Evolutionary conservation across 1,284 basidiomycete species (phyloP).

Genomic region (Ustilago bromivora): DNA sequence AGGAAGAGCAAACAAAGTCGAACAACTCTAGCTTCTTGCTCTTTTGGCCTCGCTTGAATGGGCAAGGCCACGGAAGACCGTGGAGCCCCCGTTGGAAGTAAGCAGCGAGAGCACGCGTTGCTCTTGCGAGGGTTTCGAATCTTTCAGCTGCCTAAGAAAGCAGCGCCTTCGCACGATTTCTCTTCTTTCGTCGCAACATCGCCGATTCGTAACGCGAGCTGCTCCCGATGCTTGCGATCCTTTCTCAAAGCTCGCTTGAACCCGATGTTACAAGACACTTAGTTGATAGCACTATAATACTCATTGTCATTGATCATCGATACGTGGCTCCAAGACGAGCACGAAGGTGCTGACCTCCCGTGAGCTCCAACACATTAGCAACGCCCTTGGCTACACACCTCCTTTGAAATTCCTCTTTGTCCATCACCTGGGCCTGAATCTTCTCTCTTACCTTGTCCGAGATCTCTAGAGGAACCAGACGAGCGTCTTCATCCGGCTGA

Average conservation of each 20-base stretch:
- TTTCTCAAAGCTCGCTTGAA: neutral
- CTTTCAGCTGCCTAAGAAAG: neutral
- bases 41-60: neutral
- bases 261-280: neutral
- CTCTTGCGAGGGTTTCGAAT: neutral
- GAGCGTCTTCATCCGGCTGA: constrained; percentile 56
- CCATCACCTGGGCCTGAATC: constrained; percentile 31
- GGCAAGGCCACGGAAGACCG: constrained; percentile 10
- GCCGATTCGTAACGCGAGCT: neutral
- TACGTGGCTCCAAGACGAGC: constrained; percentile 40
- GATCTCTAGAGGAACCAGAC: constrained; percentile 42
- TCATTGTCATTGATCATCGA: neutral
- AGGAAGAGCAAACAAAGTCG: too few species aligned
- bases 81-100: neutral
- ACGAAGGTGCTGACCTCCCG: constrained; percentile 52
- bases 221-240: neutral
- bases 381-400: constrained; percentile 48
- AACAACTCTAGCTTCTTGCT: neutral
- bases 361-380: constrained; percentile 27
- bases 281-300: neutral
- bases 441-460: constrained; percentile 9
- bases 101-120: neutral
- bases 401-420: constrained; percentile 19
- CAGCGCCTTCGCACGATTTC: neutral
- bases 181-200: neutral